Evolutionary conservation across 768 basidiomycete genomes (phyloP).

Genomic region (Auricularia sp.): DNA sequence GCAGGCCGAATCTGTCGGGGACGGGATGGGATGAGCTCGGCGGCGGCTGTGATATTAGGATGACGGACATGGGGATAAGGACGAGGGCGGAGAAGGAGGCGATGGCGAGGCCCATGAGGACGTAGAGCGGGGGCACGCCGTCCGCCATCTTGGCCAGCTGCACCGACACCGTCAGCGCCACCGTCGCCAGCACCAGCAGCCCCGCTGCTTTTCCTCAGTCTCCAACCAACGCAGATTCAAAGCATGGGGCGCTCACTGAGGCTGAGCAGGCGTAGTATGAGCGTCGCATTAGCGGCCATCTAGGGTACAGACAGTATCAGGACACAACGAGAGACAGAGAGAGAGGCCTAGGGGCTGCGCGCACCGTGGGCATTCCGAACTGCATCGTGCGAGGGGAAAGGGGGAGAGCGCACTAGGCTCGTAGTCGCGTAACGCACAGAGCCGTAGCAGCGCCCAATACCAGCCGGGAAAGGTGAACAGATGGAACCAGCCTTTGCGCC

Average conservation of each 20-base stretch:
- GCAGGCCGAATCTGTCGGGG: background rate
- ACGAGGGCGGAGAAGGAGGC: background rate
- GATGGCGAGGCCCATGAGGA: conserved; percentile 1
- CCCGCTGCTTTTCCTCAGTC: background rate
- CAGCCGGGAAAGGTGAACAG: no score
- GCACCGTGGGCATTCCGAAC: no score
- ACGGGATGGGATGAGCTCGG: background rate
- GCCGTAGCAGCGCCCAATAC: no score
- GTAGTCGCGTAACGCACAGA: no score
- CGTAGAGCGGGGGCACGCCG: background rate
- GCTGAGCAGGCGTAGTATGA: background rate
- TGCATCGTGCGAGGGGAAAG: no score
- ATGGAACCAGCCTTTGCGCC: no score
- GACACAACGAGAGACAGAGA: background rate
- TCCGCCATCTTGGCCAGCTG: background rate
- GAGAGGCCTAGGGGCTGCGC: background rate
- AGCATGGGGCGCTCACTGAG: background rate
- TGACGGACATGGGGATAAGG: background rate
- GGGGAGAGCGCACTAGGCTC: no score
- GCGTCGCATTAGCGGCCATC: background rate
- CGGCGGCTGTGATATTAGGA: no score
- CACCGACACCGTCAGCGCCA: background rate
- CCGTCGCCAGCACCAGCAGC: background rate
- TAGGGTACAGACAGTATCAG: background rate
- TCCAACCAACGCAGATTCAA: background rate